phyloP scores from a whole-genome alignment of 2,329 filamentous ascomycete species.

The Coniosporium uncinatum region DNA sequence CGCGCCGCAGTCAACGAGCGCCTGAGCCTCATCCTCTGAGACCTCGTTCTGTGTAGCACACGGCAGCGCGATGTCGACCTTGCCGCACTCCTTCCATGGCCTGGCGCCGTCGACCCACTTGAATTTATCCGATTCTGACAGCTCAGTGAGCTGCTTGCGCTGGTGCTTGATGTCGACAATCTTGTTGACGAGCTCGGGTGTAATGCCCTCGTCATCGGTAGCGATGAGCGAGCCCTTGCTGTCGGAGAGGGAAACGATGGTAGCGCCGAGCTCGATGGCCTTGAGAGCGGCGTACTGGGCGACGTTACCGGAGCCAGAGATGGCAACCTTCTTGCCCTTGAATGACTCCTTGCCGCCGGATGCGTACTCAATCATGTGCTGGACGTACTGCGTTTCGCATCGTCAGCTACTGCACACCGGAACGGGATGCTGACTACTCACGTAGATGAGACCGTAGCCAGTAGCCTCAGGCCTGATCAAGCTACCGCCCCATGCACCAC shows the following conservation, averaged over 20 bases:
- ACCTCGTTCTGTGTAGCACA: slow-evolving; percentile 98
- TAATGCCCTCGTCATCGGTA: slow-evolving; percentile 65
- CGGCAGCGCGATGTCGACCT: slow-evolving; percentile 88
- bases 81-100: slow-evolving; percentile 87
- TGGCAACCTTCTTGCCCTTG: slow-evolving; percentile 86
- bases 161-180: slow-evolving; percentile 86
- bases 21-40: slow-evolving; percentile 82
- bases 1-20: slow-evolving; percentile 68
- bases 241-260: slow-evolving; percentile 90
- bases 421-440: slow-evolving; percentile 25
- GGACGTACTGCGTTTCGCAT: slow-evolving; percentile 57
- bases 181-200: slow-evolving; percentile 68
- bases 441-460: slow-evolving; percentile 92
- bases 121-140: slow-evolving; percentile 61
- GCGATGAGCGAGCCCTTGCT: slow-evolving; percentile 81
- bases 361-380: slow-evolving; percentile 91
- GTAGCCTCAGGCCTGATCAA: slow-evolving; percentile 97
- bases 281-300: slow-evolving; percentile 97
- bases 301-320: slow-evolving; percentile 97
- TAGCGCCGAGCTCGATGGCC: slow-evolving; percentile 91
- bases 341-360: slow-evolving; percentile 74
- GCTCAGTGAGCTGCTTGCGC: slow-evolving; percentile 74
- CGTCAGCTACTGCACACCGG: background rate
- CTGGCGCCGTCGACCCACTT: slow-evolving; percentile 83
- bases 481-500: slow-evolving; percentile 82